Evolutionary conservation across 2,329 filamentous ascomycete species (phyloP), one percentile per base, ranked within the genome.

Genomic region (Pyrenophora tritici-repentis): DNA sequence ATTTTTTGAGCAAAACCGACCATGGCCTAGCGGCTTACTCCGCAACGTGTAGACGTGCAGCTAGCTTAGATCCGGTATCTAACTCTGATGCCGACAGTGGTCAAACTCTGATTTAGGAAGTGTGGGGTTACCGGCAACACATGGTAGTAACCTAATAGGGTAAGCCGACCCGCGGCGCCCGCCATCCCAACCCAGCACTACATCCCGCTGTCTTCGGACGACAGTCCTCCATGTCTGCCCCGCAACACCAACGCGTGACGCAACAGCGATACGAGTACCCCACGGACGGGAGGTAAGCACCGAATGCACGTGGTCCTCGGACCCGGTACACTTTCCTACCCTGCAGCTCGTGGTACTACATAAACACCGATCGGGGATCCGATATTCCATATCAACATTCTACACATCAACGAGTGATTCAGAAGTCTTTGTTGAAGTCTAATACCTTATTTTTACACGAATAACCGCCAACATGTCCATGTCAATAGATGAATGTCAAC

Each of bases 391-490:
- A 29, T 29, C 26, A 12, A 29, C 26, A 29, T 29, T 12, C 10
- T 13, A 12, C 26, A 29, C 9, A 29, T 10, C 26, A 29, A 29
- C 10, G 3, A 29, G 9, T 10, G 3, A 4, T 4, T 12, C 4
- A 13, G 10, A 32, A 31, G 5, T 20, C 4, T 14, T 37, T n/a
- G 31, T 43, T 14, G n/a, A n/a, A n/a, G n/a, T n/a, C 7, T 22
- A 6, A 24, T 31, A 17, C 4, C 13, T 12, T 4, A 33, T 13
- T 10, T 32, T 35, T 24, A 16, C 13, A 33, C 13, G 4, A 9
- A 22, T 12, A 31, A 55, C 61, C 47, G 58, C 47, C 42, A 68
- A 50, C 2, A 72, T 72, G 68, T 72, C 68, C 16, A 72, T 71
- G 68, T 67, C 67, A 16, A 55, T 71, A 8, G 63, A 65, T 48